Conservation (phyloP, 768 basidiomycete genomes). For the Lactifluus piperatus region DNA sequence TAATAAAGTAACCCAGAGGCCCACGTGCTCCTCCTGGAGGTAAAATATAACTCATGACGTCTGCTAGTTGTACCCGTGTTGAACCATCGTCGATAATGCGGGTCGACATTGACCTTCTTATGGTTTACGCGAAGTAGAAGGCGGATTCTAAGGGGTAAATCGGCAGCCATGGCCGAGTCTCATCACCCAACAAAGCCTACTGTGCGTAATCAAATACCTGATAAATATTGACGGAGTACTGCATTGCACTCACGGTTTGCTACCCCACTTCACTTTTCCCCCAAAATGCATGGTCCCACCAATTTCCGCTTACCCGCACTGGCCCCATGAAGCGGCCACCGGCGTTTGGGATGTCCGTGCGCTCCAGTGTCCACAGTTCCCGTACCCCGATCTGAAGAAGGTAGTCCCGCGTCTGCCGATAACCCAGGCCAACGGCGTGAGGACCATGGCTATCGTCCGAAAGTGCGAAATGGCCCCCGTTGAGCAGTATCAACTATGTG, state of each 20-base stretch:
- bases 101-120: neutral
- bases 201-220: neutral
- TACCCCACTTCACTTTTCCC: neutral
- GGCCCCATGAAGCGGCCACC: slow-evolving; percentile 40
- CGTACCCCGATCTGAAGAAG: slow-evolving; percentile 48
- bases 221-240: neutral
- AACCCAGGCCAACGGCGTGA: slow-evolving; percentile 81
- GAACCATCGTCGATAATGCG: neutral
- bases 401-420: slow-evolving; percentile 56
- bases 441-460: slow-evolving; percentile 97
- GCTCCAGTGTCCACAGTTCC: slow-evolving; percentile 57
- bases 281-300: slow-evolving; percentile 61
- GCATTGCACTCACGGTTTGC: neutral
- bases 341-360: slow-evolving; percentile 32
- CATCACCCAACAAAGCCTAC: neutral
- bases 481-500: slow-evolving; percentile 55
- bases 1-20: neutral
- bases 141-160: slow-evolving; percentile 2
- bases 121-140: neutral
- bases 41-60: slow-evolving; percentile 1
- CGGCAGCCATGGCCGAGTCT: neutral
- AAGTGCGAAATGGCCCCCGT: slow-evolving; percentile 68
- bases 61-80: neutral
- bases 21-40: neutral
- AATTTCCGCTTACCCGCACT: slow-evolving; percentile 40